A percentile compares a stretch with the other conserved stretches of the same genome.
Evolutionary conservation across 495 filamentous ascomycete species (phyloP).

Genomic region (Penicillium roqueforti): DNA sequence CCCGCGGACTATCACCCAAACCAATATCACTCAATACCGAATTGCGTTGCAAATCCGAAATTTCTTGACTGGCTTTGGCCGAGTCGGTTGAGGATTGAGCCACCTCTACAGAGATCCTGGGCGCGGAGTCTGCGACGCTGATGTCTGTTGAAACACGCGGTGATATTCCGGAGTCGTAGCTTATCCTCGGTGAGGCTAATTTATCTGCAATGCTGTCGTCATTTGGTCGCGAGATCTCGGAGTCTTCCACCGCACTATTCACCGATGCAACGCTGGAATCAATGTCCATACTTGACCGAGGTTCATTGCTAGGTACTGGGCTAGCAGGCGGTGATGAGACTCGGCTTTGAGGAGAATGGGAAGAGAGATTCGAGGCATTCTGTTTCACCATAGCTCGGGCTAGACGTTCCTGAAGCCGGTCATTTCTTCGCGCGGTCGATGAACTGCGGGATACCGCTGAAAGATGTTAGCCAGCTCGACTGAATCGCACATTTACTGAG

Average conservation of each 20-base stretch:
- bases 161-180: conserved; percentile 32
- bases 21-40: conserved; percentile 1
- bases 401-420: conserved; percentile 80
- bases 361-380: conserved; percentile 27
- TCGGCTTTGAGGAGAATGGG: conserved; percentile 34
- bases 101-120: conserved; percentile 16
- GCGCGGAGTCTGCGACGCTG: conserved; percentile 12
- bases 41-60: conserved; percentile 7
- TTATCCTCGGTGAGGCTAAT: conserved; percentile 19
- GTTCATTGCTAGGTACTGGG: conserved; percentile 33
- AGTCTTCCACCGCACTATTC: conserved; percentile 14
- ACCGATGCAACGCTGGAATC: conserved; percentile 27
- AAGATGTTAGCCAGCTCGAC: conserved; percentile 18
- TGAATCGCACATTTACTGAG: not conserved
- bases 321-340: conserved; percentile 33
- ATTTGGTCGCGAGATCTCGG: conserved; percentile 8
- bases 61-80: conserved; percentile 9
- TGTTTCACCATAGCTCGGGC: conserved; percentile 59
- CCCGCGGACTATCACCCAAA: conserved; percentile 15
- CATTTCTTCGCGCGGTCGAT: conserved; percentile 55
- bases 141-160: conserved; percentile 34
- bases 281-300: conserved; percentile 39
- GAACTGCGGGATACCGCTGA: conserved; percentile 51
- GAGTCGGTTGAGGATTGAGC: conserved; percentile 6
- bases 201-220: conserved; percentile 10